phyloP scores from a whole-genome alignment of 2,329 filamentous ascomycete species.

The Claviceps capensis region DNA sequence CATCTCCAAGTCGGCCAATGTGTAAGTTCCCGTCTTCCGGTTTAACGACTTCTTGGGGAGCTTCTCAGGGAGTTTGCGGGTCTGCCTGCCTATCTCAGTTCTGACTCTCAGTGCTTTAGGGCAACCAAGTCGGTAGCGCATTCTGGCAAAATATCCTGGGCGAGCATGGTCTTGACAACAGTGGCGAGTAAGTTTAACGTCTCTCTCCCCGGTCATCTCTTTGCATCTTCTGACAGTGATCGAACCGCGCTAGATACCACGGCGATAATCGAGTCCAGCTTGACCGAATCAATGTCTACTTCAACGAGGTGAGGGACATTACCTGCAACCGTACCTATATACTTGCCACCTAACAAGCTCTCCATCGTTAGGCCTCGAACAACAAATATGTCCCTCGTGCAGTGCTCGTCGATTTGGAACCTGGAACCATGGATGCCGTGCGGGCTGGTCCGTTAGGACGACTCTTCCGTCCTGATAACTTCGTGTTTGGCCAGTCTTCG shows the following conservation, averaged over 20 bases:
- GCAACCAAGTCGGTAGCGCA: constrained; percentile 99
- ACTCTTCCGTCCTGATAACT: constrained; percentile 99
- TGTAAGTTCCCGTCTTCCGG: constrained; percentile 39
- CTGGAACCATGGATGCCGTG: constrained; percentile 98
- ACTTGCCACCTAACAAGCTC: not conserved
- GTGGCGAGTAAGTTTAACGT: constrained; percentile 45
- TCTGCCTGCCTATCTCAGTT: no score
- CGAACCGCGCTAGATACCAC: constrained; percentile 51
- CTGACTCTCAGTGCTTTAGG: constrained; percentile 39
- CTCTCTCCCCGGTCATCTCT: not conserved
- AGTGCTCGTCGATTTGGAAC: constrained; percentile 97
- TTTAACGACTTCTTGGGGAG: not conserved
- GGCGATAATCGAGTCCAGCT: constrained; percentile 96
- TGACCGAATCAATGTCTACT: constrained; percentile 99
- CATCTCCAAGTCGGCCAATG: constrained; percentile 99
- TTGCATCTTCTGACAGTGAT: not conserved
- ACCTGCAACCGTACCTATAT: not conserved
- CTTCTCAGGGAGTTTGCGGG: not conserved
- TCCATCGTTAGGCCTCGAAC: constrained; percentile 55
- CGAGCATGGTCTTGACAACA: constrained; percentile 92
- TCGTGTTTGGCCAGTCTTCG: constrained; percentile 98
- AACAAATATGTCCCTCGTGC: constrained; percentile 99
- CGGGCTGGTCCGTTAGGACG: constrained; percentile 94
- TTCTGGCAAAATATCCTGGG: constrained; percentile 89
- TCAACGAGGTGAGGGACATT: constrained; percentile 50